Evolutionary conservation across 2,329 filamentous ascomycete species (phyloP).

Genomic region (Cordyceps cicadae): DNA sequence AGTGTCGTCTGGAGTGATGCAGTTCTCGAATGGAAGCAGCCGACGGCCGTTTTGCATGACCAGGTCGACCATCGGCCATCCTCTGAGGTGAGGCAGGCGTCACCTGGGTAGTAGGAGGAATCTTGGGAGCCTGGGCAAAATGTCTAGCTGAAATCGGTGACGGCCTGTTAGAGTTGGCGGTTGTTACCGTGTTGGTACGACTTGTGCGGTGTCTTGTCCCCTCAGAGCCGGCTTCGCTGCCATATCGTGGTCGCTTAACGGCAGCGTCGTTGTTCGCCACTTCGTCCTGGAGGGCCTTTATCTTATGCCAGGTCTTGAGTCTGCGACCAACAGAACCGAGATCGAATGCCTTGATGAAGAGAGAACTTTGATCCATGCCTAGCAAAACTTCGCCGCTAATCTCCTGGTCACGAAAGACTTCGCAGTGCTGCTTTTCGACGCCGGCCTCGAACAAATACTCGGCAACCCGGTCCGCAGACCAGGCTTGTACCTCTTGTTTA

Average conservation of each 20-base stretch:
- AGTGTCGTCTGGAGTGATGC: conserved; percentile 79
- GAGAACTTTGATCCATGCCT: conserved; percentile 88
- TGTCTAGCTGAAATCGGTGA: conserved; percentile 40
- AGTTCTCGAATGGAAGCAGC: conserved; percentile 75
- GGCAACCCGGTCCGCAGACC: conserved; percentile 75
- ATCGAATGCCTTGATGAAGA: conserved; percentile 94
- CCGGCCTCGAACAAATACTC: conserved; percentile 80
- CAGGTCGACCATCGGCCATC: conserved; percentile 35
- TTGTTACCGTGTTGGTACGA: conserved; percentile 50
- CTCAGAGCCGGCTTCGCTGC: conserved; percentile 51
- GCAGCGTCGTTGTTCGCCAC: conserved; percentile 46
- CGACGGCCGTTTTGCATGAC: conserved; percentile 57
- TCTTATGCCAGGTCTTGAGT: conserved; percentile 93
- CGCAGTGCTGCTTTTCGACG: conserved; percentile 82
- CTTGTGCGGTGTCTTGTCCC: conserved; percentile 42
- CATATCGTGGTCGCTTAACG: conserved; percentile 46
- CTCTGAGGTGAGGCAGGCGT: conserved; percentile 32
- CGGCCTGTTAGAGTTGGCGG: conserved; percentile 36
- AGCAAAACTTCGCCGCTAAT: conserved; percentile 89
- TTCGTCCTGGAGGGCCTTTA: conserved; percentile 85
- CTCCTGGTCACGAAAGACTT: conserved; percentile 92
- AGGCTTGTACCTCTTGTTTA: conserved; percentile 64
- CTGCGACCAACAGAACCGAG: conserved; percentile 83
- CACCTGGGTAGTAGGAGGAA: conserved; percentile 35
- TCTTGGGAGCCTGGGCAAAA: conserved; percentile 44